These are phyloP conservation scores for Chrysoporthe deuterocubensis DNA, from an alignment of 2,329 filamentous ascomycete species.

Conservation along the genomic window DNA sequence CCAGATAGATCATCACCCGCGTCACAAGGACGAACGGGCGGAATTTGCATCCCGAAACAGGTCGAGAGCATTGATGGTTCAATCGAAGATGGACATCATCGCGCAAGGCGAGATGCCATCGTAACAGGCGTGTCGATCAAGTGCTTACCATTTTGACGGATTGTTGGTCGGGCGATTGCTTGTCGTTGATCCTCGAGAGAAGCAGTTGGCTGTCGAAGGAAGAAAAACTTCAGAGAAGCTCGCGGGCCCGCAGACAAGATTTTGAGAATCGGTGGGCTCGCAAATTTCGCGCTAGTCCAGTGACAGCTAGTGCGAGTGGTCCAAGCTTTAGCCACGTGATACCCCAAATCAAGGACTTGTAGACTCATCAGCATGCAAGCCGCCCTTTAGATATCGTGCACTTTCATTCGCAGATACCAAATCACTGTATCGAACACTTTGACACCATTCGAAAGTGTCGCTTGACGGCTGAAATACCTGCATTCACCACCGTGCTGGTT, in stretches of 20 bases:
- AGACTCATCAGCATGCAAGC: background rate
- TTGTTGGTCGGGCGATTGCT: slow-evolving; percentile 50
- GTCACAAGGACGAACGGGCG: slow-evolving; percentile 48
- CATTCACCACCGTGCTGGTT: background rate
- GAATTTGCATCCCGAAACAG: slow-evolving; percentile 43
- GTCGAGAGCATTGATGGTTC: slow-evolving; percentile 34
- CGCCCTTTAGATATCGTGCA: too few relatives aligned
- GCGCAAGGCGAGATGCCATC: slow-evolving; percentile 22
- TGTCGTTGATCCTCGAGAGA: slow-evolving; percentile 43
- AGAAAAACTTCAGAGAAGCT: slow-evolving; percentile 14
- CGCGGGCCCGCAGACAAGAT: slow-evolving; percentile 11
- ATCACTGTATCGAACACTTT: background rate
- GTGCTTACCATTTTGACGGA: slow-evolving; percentile 67
- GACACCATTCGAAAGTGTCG: background rate
- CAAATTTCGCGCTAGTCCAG: background rate
- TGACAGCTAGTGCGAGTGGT: background rate
- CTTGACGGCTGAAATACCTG: background rate
- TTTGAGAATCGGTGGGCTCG: slow-evolving; percentile 26
- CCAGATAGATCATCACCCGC: slow-evolving; percentile 67
- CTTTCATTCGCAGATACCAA: background rate
- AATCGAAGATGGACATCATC: slow-evolving; percentile 24
- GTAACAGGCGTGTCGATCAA: slow-evolving; percentile 39
- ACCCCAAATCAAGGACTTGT: background rate
- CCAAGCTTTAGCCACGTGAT: slow-evolving; percentile 13
- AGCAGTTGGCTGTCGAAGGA: slow-evolving; percentile 26